These are phyloP conservation scores for Nectriaceae sp. DNA, from an alignment of 2,329 filamentous ascomycete species.

Conservation along the genomic window DNA sequence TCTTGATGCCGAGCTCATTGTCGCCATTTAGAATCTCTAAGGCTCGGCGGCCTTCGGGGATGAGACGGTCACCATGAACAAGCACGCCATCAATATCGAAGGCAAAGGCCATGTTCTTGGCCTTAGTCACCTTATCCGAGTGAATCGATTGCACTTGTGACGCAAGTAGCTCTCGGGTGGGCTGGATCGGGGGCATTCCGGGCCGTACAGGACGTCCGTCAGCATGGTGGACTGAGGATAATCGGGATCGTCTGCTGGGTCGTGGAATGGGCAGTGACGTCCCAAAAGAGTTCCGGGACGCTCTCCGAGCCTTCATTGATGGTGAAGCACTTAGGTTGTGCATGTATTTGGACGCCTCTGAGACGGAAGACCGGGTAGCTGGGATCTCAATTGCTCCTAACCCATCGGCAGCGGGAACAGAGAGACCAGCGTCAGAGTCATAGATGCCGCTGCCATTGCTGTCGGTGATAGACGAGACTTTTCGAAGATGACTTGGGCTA, in stretches of 20 bases:
- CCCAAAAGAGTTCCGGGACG: conserved; percentile 76
- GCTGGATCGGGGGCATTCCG: conserved; percentile 60
- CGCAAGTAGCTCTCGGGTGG: conserved; percentile 67
- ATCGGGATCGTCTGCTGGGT: conserved; percentile 67
- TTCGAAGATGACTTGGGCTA: conserved; percentile 21
- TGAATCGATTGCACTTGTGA: conserved; percentile 70
- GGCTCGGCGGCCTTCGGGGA: conserved; percentile 73
- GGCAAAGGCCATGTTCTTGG: conserved; percentile 77
- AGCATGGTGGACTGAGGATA: conserved; percentile 60
- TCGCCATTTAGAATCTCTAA: conserved; percentile 72
- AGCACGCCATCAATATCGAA: conserved; percentile 93
- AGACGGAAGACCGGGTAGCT: conserved; percentile 66
- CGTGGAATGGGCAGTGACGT: conserved; percentile 71
- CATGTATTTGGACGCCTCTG: conserved; percentile 70
- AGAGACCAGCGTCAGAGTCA: conserved; percentile 27
- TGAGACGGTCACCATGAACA: conserved; percentile 74
- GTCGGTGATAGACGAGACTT: conserved; percentile 14
- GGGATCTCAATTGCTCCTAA: conserved; percentile 67
- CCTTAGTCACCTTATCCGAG: conserved; percentile 64
- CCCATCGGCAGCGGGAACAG: conserved; percentile 46
- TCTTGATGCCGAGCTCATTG: conserved; percentile 74
- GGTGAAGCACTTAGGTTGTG: conserved; percentile 70
- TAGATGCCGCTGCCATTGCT: conserved; percentile 17
- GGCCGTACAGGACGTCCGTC: conserved; percentile 49
- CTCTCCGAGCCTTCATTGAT: conserved; percentile 66